These are phyloP conservation scores for Aureobasidium melanogenum DNA, from an alignment of 2,329 filamentous ascomycete species.

Conservation along the genomic window DNA sequence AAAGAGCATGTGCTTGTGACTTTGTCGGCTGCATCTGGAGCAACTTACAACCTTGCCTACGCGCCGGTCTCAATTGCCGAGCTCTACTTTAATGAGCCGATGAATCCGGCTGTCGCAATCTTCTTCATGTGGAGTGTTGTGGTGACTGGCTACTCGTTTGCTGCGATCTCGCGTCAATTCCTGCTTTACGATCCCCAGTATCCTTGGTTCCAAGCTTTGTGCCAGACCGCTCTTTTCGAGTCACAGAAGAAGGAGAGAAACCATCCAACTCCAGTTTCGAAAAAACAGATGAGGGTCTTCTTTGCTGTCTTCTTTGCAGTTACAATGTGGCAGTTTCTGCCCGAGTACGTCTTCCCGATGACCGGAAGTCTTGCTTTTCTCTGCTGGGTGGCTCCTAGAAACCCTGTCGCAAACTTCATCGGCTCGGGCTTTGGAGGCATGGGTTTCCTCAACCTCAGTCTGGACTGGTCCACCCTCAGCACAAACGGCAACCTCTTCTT, in stretches of 20 bases:
- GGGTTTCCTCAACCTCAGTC: conserved; percentile 50
- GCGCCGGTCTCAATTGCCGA: conserved; percentile 47
- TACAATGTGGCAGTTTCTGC: conserved; percentile 53
- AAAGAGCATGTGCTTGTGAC: conserved; percentile 52
- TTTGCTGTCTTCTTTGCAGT: conserved; percentile 45
- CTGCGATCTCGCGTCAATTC: conserved; percentile 48
- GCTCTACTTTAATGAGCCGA: conserved; percentile 46
- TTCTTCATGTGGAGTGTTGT: conserved; percentile 55
- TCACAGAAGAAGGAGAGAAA: conserved; percentile 44
- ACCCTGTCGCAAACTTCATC: conserved; percentile 50
- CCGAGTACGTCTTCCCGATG: conserved; percentile 53
- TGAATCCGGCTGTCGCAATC: conserved; percentile 46
- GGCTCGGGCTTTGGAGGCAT: conserved; percentile 54
- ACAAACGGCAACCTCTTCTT: conserved; percentile 40
- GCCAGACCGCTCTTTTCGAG: conserved; percentile 49
- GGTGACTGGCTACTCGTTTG: conserved; percentile 51
- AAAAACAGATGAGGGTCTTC: conserved; percentile 49
- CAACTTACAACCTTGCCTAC: conserved; percentile 25
- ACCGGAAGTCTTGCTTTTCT: conserved; percentile 52
- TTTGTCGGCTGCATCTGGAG: conserved; percentile 25
- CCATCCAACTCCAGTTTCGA: conserved; percentile 41
- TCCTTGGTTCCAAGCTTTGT: conserved; percentile 41
- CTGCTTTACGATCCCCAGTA: conserved; percentile 51
- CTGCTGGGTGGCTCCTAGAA: conserved; percentile 55
- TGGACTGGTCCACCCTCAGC: conserved; percentile 55